Evolutionary conservation across 2,329 filamentous ascomycete genomes (phyloP).

Genomic region (Trichophyton schoenleinii): DNA sequence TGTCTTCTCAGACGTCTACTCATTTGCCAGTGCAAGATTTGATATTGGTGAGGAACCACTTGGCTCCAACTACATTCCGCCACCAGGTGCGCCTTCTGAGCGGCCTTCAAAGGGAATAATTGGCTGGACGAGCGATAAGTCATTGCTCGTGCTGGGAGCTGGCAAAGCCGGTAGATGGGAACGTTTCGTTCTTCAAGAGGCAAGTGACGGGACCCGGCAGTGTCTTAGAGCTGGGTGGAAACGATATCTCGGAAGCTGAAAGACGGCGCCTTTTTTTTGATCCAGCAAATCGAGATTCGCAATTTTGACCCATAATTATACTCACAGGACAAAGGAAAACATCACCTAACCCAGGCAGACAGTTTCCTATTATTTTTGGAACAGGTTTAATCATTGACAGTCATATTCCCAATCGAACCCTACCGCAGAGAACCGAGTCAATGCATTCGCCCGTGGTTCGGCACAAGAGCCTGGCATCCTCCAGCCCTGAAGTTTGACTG

Average conservation of each 20-base stretch:
- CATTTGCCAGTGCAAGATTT: conserved; percentile 67
- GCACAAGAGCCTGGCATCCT: background rate
- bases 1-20: conserved; percentile 81
- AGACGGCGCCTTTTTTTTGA: background rate
- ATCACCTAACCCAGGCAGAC: background rate
- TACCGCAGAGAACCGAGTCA: background rate
- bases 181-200: conserved; percentile 61
- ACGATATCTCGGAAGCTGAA: conserved; percentile 49
- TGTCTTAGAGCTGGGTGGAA: conserved; percentile 71
- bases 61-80: conserved; percentile 32
- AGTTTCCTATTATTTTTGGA: background rate
- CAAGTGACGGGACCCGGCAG: conserved; percentile 53
- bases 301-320: background rate
- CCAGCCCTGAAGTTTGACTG: background rate
- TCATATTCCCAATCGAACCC: background rate
- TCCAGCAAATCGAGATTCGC: background rate
- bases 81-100: conserved; percentile 42
- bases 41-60: conserved; percentile 62
- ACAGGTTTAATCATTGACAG: background rate
- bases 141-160: conserved; percentile 63
- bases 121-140: conserved; percentile 68
- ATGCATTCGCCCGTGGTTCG: background rate
- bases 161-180: conserved; percentile 78
- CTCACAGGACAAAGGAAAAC: background rate
- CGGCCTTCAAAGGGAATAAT: conserved; percentile 68